Percentiles rank a stretch among this genome's conserved stretches.
These are phyloP conservation scores for Pogostemon cablin DNA, from an alignment of 257 asterid genomes.

Conservation along the genomic window DNA sequence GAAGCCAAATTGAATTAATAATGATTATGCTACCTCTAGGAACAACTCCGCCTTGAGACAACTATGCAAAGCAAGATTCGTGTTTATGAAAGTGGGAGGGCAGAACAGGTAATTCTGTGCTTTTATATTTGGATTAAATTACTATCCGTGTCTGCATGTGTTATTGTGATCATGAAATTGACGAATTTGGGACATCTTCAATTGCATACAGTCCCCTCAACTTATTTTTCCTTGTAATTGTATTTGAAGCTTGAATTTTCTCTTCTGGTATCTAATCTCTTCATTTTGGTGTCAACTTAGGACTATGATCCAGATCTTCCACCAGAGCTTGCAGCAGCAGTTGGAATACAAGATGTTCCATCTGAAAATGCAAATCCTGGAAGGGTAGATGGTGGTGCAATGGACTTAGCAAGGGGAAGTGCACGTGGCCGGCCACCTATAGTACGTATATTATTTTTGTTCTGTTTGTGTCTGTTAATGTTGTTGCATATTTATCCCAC, in stretches of 20 bases:
- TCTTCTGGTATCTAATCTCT: background rate
- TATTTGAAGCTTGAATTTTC: conserved; percentile 3
- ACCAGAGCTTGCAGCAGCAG: conserved; percentile 98
- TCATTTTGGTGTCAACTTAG: conserved; percentile 46
- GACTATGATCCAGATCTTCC: conserved; percentile 98
- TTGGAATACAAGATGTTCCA: conserved; percentile 65
- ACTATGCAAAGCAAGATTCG: conserved; percentile 96
- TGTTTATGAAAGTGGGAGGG: conserved; percentile 91
- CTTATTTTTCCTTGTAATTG: background rate
- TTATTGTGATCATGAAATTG: background rate
- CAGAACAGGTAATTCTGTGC: conserved; percentile 73
- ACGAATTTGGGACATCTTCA: background rate
- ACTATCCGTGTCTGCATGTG: background rate
- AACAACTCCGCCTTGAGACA: conserved; percentile 88
- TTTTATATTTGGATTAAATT: conserved; percentile 22
- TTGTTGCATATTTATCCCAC: background rate
- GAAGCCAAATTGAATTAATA: conserved; percentile 29
- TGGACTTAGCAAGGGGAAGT: conserved; percentile 57
- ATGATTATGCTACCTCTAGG: conserved; percentile 55
- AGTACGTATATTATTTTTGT: conserved; percentile 41
- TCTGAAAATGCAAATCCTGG: conserved; percentile 59
- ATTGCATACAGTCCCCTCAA: background rate
- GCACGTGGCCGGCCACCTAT: conserved; percentile 57
- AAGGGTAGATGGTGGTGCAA: conserved; percentile 56
- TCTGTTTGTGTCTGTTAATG: background rate